A percentile compares a stretch with the other conserved stretches of the same genome.
Evolutionary conservation across 225 moss, liverwort and hornwort genomes (phyloP).

Genomic region (Physcomitrium patens): DNA sequence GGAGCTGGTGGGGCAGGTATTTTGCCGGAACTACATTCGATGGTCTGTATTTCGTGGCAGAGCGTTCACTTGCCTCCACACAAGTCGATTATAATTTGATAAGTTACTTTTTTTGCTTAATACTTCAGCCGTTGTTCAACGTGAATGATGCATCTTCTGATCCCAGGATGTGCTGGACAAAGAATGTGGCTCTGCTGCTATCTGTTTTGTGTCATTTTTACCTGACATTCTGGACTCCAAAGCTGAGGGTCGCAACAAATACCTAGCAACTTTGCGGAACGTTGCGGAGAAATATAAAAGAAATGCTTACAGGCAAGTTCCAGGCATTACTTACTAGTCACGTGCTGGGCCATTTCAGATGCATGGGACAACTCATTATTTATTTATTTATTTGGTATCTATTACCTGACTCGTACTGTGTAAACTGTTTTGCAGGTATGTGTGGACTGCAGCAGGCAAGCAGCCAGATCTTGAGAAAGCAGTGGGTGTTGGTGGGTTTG

Average conservation of each 20-base stretch:
- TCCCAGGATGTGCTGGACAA: constrained; percentile 80
- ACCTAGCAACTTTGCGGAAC: constrained; percentile 59
- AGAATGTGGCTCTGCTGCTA: constrained; percentile 87
- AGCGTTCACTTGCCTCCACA: constrained; percentile 18
- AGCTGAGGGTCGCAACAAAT: constrained; percentile 90
- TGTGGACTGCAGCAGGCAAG: constrained; percentile 91
- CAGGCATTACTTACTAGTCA: background rate
- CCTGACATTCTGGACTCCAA: constrained; percentile 93
- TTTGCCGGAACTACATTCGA: background rate
- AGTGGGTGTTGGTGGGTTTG: constrained; percentile 97
- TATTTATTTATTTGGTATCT: no score
- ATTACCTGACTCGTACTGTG: no score
- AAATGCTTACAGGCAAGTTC: constrained; percentile 74
- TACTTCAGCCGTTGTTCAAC: constrained; percentile 12
- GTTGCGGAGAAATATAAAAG: constrained; percentile 90
- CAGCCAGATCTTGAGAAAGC: constrained; percentile 85
- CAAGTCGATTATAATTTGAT: no score
- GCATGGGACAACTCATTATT: background rate
- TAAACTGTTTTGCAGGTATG: constrained; percentile 56
- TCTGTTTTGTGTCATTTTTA: constrained; percentile 95
- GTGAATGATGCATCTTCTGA: constrained; percentile 4
- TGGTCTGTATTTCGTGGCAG: constrained; percentile 8
- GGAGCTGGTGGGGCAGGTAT: constrained; percentile 80
- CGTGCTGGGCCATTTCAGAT: background rate
- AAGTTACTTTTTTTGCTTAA: background rate